Conservation (phyloP, 768 basidiomycete genomes). For the Rhizopogon vinicolor region DNA sequence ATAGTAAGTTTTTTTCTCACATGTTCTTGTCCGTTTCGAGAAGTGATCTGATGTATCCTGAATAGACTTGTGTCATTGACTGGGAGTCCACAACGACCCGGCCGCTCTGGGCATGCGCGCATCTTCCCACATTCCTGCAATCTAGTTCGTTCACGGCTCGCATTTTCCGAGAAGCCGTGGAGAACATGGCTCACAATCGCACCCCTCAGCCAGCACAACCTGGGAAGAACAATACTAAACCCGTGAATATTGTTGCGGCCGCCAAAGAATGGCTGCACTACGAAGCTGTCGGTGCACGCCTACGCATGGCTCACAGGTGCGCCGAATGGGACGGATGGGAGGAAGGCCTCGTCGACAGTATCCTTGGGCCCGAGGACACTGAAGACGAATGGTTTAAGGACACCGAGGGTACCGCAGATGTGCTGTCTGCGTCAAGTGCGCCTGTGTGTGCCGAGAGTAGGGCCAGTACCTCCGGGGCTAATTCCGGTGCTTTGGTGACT, state of each 20-base stretch:
- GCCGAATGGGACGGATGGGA: constrained; percentile 93
- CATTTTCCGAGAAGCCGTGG: constrained; percentile 64
- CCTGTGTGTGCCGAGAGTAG: background rate
- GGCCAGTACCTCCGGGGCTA: constrained; percentile 2
- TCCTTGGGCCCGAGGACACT: constrained; percentile 66
- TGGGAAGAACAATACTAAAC: constrained; percentile 12
- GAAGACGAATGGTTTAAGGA: constrained; percentile 70
- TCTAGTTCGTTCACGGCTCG: constrained; percentile 70
- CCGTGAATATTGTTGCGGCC: constrained; percentile 35
- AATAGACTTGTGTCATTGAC: constrained; percentile 81
- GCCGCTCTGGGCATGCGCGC: constrained; percentile 81
- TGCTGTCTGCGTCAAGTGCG: background rate
- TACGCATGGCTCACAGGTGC: constrained; percentile 76
- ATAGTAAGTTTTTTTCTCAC: constrained; percentile 50
- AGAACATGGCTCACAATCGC: constrained; percentile 35
- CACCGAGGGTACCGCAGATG: constrained; percentile 17
- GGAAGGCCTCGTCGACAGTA: constrained; percentile 72
- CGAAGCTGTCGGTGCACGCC: constrained; percentile 57
- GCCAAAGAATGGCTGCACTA: constrained; percentile 73
- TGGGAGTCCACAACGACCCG: constrained; percentile 90
- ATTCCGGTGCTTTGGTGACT: constrained; percentile 15
- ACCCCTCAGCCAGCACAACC: constrained; percentile 9
- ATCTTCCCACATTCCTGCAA: constrained; percentile 76
- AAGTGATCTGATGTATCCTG: background rate
- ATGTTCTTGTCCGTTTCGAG: constrained; percentile 1